phyloP scores from a whole-genome alignment of 352 stramenopile species.

The Phytophthora boehmeriae region DNA sequence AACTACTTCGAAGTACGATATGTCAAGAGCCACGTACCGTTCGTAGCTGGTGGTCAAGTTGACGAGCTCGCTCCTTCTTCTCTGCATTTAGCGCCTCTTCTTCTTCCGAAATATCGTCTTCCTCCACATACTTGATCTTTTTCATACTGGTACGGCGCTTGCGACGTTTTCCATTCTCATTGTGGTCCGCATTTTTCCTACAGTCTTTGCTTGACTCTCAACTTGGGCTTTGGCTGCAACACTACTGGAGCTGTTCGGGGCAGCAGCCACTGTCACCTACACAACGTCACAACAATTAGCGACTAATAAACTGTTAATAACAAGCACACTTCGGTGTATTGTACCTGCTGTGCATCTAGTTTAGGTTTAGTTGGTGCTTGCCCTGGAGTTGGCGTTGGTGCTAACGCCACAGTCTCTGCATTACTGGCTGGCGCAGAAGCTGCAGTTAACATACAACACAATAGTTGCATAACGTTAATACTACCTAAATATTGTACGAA shows the following conservation, averaged over 20 bases:
- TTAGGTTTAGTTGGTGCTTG: background rate
- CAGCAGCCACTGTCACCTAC: constrained; percentile 1
- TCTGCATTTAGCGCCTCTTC: constrained; percentile 59
- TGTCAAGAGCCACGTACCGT: constrained; percentile 27
- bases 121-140: constrained; percentile 78
- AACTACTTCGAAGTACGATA: constrained; percentile 2
- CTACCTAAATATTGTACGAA: constrained; percentile 1
- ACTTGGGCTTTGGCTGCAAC: background rate
- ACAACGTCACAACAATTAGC: background rate
- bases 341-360: background rate
- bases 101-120: constrained; percentile 71
- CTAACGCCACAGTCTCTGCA: background rate
- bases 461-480: constrained; percentile 1
- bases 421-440: constrained; percentile 5
- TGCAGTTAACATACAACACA: background rate
- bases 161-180: constrained; percentile 31
- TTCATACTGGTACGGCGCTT: constrained; percentile 64
- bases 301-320: too few species aligned
- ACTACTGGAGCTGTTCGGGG: constrained; percentile 3
- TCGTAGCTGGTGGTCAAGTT: constrained; percentile 77
- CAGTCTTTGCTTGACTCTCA: constrained; percentile 1
- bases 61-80: constrained; percentile 75
- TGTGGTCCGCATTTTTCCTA: constrained; percentile 12
- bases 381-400: background rate
- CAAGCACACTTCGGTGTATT: too few species aligned